Percentiles rank a stretch among this genome's conserved stretches.
Conservation (phyloP, 148 eudicot genomes). For the Rhododendron mucronatum region DNA sequence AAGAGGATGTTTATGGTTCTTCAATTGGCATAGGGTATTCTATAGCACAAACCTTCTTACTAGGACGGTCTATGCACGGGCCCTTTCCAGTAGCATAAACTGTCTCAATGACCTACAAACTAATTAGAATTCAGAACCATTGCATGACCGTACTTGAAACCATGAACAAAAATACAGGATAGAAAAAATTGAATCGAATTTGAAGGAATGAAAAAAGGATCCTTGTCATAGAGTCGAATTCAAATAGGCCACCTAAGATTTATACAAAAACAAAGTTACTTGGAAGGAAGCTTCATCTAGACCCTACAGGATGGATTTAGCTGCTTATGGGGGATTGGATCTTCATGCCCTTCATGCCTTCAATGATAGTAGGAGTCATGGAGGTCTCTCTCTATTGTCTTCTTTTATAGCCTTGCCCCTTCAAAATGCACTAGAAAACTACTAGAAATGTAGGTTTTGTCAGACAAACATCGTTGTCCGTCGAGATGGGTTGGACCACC, state of each 20-base stretch:
- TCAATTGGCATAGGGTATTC: not conserved
- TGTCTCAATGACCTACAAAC: not conserved
- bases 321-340: not conserved
- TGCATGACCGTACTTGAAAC: not conserved
- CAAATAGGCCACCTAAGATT: not conserved
- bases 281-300: not conserved
- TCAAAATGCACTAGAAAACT: not conserved
- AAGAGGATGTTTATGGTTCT: not conserved
- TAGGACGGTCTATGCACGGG: not conserved
- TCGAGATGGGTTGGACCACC: not conserved
- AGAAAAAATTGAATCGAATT: too few species aligned
- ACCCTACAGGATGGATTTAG: not conserved
- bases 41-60: not conserved
- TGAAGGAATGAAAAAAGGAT: too few species aligned
- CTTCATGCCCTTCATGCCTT: not conserved
- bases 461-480: not conserved
- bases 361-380: not conserved
- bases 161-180: not conserved
- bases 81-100: not conserved
- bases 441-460: not conserved
- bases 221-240: not conserved
- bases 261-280: too few species aligned
- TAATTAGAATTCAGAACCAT: not conserved
- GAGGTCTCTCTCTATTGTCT: not conserved
- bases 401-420: not conserved